phyloP scores from a whole-genome alignment of 2,329 filamentous ascomycete genomes.

The Volutella citrinella region DNA sequence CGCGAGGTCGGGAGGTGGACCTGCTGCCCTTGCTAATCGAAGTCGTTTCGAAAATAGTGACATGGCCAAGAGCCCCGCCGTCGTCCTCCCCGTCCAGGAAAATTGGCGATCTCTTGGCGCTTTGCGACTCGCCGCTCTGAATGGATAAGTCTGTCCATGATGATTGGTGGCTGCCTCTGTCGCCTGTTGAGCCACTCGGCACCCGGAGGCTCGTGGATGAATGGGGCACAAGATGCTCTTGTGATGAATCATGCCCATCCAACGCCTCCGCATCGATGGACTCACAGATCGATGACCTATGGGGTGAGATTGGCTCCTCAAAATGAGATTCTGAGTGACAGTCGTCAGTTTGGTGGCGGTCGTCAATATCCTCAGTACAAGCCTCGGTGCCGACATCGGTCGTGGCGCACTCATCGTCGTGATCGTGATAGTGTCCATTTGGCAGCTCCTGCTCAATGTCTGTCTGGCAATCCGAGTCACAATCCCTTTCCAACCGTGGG shows the following conservation, averaged over 20 bases:
- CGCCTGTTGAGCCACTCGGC: slow-evolving; percentile 41
- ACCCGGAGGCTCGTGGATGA: slow-evolving; percentile 46
- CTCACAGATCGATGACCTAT: slow-evolving; percentile 38
- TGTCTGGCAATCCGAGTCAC: slow-evolving; percentile 38
- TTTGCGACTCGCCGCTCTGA: slow-evolving; percentile 46
- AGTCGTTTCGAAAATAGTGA: slow-evolving; percentile 30
- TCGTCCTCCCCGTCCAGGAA: slow-evolving; percentile 26
- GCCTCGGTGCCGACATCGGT: slow-evolving; percentile 36
- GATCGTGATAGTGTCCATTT: slow-evolving; percentile 19
- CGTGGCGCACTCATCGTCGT: slow-evolving; percentile 29
- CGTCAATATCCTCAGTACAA: slow-evolving; percentile 35
- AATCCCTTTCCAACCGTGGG: slow-evolving; percentile 32
- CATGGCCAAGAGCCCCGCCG: slow-evolving; percentile 28
- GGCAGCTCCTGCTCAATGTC: slow-evolving; percentile 29
- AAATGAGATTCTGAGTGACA: slow-evolving; percentile 27
- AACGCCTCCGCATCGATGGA: slow-evolving; percentile 33
- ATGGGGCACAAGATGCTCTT: slow-evolving; percentile 30
- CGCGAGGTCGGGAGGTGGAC: slow-evolving; percentile 15
- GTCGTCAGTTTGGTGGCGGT: slow-evolving; percentile 26
- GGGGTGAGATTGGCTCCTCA: slow-evolving; percentile 30
- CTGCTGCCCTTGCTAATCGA: slow-evolving; percentile 25
- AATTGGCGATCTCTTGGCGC: slow-evolving; percentile 26
- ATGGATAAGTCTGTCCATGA: slow-evolving; percentile 61
- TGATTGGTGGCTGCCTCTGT: slow-evolving; percentile 53
- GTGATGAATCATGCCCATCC: slow-evolving; percentile 25